phyloP scores from a whole-genome alignment of 108 stramenopile species.

The Nitzschia palea region DNA sequence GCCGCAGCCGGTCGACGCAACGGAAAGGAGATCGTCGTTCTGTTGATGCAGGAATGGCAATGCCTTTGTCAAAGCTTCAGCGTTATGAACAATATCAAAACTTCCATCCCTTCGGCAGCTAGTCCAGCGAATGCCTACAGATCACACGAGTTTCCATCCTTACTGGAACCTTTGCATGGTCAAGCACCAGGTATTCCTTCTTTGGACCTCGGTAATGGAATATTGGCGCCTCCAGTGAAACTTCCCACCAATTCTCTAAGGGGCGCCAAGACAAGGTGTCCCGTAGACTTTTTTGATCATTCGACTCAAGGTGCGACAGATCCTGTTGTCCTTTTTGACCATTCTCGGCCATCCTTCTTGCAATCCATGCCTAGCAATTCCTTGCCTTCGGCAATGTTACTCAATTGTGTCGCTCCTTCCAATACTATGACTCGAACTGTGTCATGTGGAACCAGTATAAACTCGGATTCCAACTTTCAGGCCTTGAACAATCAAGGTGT shows the following conservation, averaged over 20 bases:
- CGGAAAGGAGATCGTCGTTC: conserved; percentile 27
- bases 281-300: too few relatives aligned
- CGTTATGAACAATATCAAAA: background rate
- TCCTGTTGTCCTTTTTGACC: background rate
- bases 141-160: background rate
- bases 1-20: conserved; percentile 20
- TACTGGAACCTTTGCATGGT: background rate
- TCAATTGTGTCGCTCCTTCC: too few relatives aligned
- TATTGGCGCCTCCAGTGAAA: background rate
- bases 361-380: background rate
- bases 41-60: conserved; percentile 34
- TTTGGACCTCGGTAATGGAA: background rate
- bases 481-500: too few relatives aligned
- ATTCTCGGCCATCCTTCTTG: background rate
- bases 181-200: background rate
- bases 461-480: too few relatives aligned
- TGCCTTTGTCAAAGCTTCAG: background rate
- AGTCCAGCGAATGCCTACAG: background rate
- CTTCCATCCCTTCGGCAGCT: background rate
- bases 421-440: background rate
- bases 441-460: too few relatives aligned
- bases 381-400: background rate
- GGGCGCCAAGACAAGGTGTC: background rate
- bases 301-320: too few relatives aligned
- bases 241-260: too few relatives aligned